Evolutionary conservation across 2,329 filamentous ascomycete species (phyloP).

Genomic region (Sporothrix humicola): DNA sequence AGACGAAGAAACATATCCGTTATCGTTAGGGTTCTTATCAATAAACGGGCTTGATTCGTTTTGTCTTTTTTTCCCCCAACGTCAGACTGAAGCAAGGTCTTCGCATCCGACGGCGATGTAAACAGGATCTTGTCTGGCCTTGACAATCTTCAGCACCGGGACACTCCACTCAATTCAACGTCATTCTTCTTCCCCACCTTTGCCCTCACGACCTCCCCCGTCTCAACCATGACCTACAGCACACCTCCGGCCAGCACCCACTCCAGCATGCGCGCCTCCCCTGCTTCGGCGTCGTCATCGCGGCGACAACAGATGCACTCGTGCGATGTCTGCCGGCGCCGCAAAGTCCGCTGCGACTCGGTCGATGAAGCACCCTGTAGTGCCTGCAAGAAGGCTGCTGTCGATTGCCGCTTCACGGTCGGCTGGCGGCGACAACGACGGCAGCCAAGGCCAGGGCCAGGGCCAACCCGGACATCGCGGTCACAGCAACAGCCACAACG

Average conservation of each 20-base stretch:
- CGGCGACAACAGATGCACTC: conserved; percentile 35
- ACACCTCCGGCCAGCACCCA: neutral
- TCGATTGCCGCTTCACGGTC: conserved; percentile 29
- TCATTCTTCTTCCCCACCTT: neutral
- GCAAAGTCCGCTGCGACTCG: conserved; percentile 33
- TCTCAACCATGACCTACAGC: conserved; percentile 10
- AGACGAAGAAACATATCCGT: neutral
- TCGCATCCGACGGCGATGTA: conserved; percentile 7
- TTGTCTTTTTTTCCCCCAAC: no score
- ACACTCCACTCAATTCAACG: neutral
- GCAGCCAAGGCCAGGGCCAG: neutral
- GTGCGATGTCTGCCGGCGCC: conserved; percentile 33
- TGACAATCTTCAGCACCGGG: neutral
- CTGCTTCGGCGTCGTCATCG: neutral
- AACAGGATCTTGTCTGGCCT: neutral
- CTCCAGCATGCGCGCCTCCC: neutral
- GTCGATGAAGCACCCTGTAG: conserved; percentile 31
- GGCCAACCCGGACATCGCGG: no score
- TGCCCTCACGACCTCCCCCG: neutral
- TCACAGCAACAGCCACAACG: neutral
- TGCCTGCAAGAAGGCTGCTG: conserved; percentile 28
- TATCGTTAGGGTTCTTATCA: neutral
- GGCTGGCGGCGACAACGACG: conserved; percentile 27
- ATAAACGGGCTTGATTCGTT: neutral
- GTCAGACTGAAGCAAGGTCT: neutral